Conservation (phyloP, 1,139 yeast genomes). For the Suhomyces guaymorum region DNA sequence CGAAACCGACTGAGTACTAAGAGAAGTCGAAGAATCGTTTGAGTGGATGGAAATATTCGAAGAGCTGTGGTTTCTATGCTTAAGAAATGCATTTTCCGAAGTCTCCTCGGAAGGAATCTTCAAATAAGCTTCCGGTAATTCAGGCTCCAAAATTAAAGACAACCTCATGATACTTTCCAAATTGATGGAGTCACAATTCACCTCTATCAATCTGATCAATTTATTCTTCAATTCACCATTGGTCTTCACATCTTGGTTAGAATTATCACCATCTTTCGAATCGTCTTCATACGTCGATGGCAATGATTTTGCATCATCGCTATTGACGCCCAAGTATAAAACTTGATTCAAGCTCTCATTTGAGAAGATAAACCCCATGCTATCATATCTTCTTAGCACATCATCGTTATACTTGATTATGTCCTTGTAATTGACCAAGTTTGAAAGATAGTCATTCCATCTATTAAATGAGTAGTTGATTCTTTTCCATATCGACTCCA, state of each 20-base stretch:
- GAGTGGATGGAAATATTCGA: conserved; percentile 34
- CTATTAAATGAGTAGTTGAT: conserved; percentile 74
- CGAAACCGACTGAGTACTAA: conserved; percentile 9
- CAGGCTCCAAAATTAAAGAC: conserved; percentile 43
- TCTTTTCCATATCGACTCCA: conserved; percentile 67
- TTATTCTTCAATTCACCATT: conserved; percentile 23
- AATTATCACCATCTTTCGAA: conserved; percentile 5
- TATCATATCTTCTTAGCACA: conserved; percentile 44
- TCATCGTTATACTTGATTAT: conserved; percentile 47
- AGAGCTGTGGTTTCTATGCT: conserved; percentile 16
- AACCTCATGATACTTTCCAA: conserved; percentile 42
- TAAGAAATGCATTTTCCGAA: conserved; percentile 15
- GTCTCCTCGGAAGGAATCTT: conserved; percentile 14
- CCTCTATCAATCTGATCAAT: conserved; percentile 37
- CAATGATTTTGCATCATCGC: conserved; percentile 30
- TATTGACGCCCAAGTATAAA: conserved; percentile 41
- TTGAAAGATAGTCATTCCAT: conserved; percentile 70
- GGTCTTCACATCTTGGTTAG: conserved; percentile 4
- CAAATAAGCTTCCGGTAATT: conserved; percentile 43
- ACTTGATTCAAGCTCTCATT: conserved; percentile 50
- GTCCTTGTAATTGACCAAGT: conserved; percentile 39
- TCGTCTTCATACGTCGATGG: conserved; percentile 17
- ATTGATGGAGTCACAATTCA: conserved; percentile 42
- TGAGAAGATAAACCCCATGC: conserved; percentile 49
- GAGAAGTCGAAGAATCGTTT: conserved; percentile 24